These are phyloP conservation scores for Crassisporium funariophilum DNA, from an alignment of 768 basidiomycete genomes.

Conservation along the genomic window DNA sequence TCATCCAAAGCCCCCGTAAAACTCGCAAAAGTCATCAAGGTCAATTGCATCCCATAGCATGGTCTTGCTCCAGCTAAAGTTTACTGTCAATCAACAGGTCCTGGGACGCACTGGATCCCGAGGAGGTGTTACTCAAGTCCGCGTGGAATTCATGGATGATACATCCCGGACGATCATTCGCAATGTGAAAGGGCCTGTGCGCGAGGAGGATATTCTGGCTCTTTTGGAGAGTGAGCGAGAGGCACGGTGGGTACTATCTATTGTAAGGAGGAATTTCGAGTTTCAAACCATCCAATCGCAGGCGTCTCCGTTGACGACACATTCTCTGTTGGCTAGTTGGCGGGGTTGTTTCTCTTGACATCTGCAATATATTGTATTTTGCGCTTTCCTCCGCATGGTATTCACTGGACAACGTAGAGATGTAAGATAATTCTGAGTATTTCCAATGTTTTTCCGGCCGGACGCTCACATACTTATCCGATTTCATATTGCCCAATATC, in stretches of 20 bases:
- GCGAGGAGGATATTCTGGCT: slow-evolving; percentile 95
- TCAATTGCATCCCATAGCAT: slow-evolving; percentile 30
- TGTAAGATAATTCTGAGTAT: slow-evolving; percentile 14
- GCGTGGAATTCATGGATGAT: slow-evolving; percentile 99
- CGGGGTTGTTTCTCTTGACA: slow-evolving; percentile 15
- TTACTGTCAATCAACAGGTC: slow-evolving; percentile 55
- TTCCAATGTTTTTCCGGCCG: slow-evolving; percentile 17
- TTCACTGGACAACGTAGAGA: slow-evolving; percentile 1
- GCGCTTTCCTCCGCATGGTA: slow-evolving; percentile 11
- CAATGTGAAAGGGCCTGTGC: slow-evolving; percentile 98
- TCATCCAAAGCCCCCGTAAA: slow-evolving; percentile 92
- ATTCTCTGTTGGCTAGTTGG: slow-evolving; percentile 13
- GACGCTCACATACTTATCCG: slow-evolving; percentile 17
- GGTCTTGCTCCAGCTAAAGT: slow-evolving; percentile 6
- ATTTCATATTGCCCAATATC: slow-evolving; percentile 17
- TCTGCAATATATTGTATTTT: slow-evolving; percentile 31
- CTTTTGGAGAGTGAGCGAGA: slow-evolving; percentile 98
- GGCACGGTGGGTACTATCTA: slow-evolving; percentile 68
- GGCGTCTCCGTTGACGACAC: slow-evolving; percentile 24
- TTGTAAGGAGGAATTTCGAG: neutral
- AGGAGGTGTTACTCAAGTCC: slow-evolving; percentile 98
- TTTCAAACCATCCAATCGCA: slow-evolving; percentile 6
- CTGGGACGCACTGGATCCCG: slow-evolving; percentile 98
- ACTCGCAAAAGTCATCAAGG: slow-evolving; percentile 98
- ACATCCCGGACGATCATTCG: slow-evolving; percentile 94